Evolutionary conservation across 495 filamentous ascomycete genomes (phyloP).

Genomic region (Patellaria atrata): DNA sequence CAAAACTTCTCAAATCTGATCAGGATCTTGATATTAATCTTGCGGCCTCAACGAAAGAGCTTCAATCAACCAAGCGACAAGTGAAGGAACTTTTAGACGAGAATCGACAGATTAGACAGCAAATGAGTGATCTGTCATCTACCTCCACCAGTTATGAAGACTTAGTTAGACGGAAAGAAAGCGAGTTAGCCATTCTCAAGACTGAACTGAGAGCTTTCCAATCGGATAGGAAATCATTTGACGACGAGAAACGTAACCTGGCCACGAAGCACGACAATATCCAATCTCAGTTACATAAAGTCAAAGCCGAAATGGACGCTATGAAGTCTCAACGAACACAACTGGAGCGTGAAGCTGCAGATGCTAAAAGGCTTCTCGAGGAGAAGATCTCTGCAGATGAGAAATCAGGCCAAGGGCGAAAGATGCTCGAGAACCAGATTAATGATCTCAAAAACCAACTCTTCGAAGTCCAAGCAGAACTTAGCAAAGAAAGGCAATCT

Average conservation of each 20-base stretch:
- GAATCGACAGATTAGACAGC: constrained; percentile 70
- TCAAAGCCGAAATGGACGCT: constrained; percentile 76
- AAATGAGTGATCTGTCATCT: constrained; percentile 72
- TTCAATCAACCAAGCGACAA: constrained; percentile 53
- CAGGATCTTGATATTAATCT: constrained; percentile 85
- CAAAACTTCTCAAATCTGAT: constrained; percentile 68
- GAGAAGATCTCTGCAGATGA: constrained; percentile 80
- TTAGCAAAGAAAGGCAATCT: constrained; percentile 88
- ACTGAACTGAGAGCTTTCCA: constrained; percentile 68
- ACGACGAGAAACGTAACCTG: constrained; percentile 57
- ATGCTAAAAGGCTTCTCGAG: constrained; percentile 74
- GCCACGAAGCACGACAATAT: constrained; percentile 65
- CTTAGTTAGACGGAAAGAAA: constrained; percentile 81
- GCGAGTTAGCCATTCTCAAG: constrained; percentile 72
- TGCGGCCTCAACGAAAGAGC: constrained; percentile 63
- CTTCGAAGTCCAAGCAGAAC: constrained; percentile 70
- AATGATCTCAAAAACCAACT: constrained; percentile 74
- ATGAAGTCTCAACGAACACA: constrained; percentile 71
- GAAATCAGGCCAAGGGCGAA: constrained; percentile 58
- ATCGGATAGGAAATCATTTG: constrained; percentile 58
- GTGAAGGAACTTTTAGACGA: constrained; percentile 65
- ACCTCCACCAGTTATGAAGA: constrained; percentile 94
- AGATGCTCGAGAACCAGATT: constrained; percentile 75
- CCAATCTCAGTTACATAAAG: constrained; percentile 59
- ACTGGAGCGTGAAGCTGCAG: constrained; percentile 74